Percentiles rank a stretch among this genome's conserved stretches.
Evolutionary conservation across 257 asterid species (phyloP).

Genomic region (Solanum chmielewskii): DNA sequence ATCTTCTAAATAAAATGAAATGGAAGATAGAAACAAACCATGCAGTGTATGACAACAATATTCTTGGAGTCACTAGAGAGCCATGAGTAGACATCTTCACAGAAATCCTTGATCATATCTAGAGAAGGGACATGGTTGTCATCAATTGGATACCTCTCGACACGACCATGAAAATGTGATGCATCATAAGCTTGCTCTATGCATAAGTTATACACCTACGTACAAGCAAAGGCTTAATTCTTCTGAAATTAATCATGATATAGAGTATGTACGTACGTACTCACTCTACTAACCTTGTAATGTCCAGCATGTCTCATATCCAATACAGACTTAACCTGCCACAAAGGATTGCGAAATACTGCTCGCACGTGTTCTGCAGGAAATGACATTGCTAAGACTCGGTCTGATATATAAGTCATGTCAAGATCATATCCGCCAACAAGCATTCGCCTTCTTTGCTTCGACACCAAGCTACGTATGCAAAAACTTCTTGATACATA

Average conservation of each 20-base stretch:
- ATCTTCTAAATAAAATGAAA: not conserved
- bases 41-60: slow-evolving; percentile 77
- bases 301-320: slow-evolving; percentile 66
- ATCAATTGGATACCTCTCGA: slow-evolving; percentile 72
- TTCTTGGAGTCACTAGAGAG: slow-evolving; percentile 56
- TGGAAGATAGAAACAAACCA: slow-evolving; percentile 25
- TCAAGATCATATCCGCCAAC: slow-evolving; percentile 84
- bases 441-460: slow-evolving; percentile 59
- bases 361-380: slow-evolving; percentile 78
- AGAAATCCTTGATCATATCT: slow-evolving; percentile 57
- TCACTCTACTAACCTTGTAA: slow-evolving; percentile 37
- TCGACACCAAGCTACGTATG: slow-evolving; percentile 66
- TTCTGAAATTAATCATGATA: not conserved
- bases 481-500: slow-evolving; percentile 34
- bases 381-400: slow-evolving; percentile 67
- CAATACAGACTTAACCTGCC: slow-evolving; percentile 76
- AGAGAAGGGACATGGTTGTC: slow-evolving; percentile 78
- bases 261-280: too few relatives aligned
- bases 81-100: slow-evolving; percentile 75
- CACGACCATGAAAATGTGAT: slow-evolving; percentile 59
- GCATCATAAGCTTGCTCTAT: slow-evolving; percentile 52
- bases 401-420: slow-evolving; percentile 70
- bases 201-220: slow-evolving; percentile 62
- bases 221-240: slow-evolving; percentile 2
- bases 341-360: slow-evolving; percentile 68